phyloP scores from a whole-genome alignment of 2,329 filamentous ascomycete genomes.

The Epichloe hybrida region DNA sequence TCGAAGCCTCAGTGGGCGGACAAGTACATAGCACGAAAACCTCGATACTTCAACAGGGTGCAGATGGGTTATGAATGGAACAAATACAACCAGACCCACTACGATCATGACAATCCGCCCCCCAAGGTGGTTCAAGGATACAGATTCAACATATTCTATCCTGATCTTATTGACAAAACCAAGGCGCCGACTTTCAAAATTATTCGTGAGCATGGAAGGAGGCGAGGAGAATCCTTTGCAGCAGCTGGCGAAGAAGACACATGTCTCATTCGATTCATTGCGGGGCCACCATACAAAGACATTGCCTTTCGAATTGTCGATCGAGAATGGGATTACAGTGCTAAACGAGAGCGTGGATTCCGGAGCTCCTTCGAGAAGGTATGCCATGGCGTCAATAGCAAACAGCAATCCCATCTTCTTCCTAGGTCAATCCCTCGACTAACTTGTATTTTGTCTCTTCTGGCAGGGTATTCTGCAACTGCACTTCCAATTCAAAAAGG shows the following conservation, averaged over 20 bases:
- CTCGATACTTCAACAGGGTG: conserved; percentile 92
- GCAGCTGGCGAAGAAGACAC: conserved; percentile 94
- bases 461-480: conserved; percentile 59
- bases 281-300: conserved; percentile 90
- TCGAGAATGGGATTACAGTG: conserved; percentile 97
- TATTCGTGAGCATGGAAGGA: conserved; percentile 79
- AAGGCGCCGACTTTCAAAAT: conserved; percentile 95
- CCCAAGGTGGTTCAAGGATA: conserved; percentile 98
- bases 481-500: conserved; percentile 98
- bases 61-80: conserved; percentile 99
- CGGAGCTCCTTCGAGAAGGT: conserved; percentile 97
- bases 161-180: conserved; percentile 86
- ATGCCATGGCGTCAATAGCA: conserved; percentile 21
- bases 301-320: conserved; percentile 96
- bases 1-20: conserved; percentile 65
- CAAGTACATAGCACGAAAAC: conserved; percentile 81
- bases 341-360: conserved; percentile 88
- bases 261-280: conserved; percentile 89
- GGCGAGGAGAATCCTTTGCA: conserved; percentile 82
- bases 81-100: conserved; percentile 99
- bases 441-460: background rate
- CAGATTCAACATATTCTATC: conserved; percentile 99
- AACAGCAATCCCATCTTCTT: conserved; percentile 7
- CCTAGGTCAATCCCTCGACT: background rate
- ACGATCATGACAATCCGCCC: conserved; percentile 97